A percentile compares a stretch with the other conserved stretches of the same genome.
phyloP scores from a whole-genome alignment of 139 green algal species.

The Ettlia oleoabundans region DNA sequence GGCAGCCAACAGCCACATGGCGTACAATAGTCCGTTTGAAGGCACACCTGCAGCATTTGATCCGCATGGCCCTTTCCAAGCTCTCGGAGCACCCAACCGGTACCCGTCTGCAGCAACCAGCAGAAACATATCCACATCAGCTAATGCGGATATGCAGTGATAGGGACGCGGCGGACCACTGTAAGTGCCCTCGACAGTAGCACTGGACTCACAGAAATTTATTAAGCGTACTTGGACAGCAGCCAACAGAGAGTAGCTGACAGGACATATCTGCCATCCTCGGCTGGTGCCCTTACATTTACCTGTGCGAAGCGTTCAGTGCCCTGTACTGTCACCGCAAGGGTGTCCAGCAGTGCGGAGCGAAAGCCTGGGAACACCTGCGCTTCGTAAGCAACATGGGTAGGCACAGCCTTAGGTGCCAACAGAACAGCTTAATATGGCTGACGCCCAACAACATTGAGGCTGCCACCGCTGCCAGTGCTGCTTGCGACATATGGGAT shows the following conservation, averaged over 20 bases:
- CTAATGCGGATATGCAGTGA: neutral
- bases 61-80: conserved; percentile 18
- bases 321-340: conserved; percentile 19
- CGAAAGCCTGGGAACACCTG: conserved; percentile 31
- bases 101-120: neutral
- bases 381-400: neutral
- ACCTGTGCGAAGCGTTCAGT: conserved; percentile 34
- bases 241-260: too few relatives aligned
- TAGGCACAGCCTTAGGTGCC: too few relatives aligned
- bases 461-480: too few relatives aligned
- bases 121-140: neutral
- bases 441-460: neutral
- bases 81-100: conserved; percentile 39
- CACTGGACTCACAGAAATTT: too few relatives aligned
- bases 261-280: too few relatives aligned
- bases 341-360: neutral
- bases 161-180: too few relatives aligned
- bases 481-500: too few relatives aligned
- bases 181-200: too few relatives aligned
- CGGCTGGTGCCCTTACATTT: too few relatives aligned
- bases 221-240: neutral
- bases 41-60: neutral
- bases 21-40: too few relatives aligned
- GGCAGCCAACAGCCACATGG: too few relatives aligned
- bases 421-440: too few relatives aligned